A percentile compares a stretch with the other conserved stretches of the same genome.
Conservation (phyloP, 176 grass and related monocot genomes). For the Cymbopogon citratus region DNA sequence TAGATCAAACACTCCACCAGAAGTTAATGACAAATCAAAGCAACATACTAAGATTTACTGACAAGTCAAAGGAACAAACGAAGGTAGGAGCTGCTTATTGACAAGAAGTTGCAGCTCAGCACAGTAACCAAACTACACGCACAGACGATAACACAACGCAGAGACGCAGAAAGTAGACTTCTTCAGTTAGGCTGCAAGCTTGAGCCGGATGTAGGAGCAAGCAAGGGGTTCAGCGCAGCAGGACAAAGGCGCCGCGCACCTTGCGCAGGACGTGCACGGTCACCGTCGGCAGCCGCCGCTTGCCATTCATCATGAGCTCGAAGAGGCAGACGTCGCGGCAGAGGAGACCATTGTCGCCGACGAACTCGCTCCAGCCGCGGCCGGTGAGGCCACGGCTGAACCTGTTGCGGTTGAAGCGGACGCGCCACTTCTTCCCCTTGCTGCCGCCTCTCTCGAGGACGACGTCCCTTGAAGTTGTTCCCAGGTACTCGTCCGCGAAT, state of each 20-base stretch:
- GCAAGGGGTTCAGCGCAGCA: not conserved
- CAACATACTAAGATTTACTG: not conserved
- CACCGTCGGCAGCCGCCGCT: not conserved
- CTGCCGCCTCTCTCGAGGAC: not conserved
- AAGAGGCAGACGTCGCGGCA: slow-evolving; percentile 36
- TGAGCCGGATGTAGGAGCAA: not conserved
- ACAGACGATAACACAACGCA: not conserved
- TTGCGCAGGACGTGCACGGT: slow-evolving; percentile 32
- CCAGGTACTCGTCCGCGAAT: slow-evolving; percentile 13
- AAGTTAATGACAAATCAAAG: not conserved
- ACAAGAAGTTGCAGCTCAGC: not conserved
- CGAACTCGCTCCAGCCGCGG: slow-evolving; percentile 22
- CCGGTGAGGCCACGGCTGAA: slow-evolving; percentile 18
- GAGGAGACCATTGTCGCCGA: slow-evolving; percentile 16
- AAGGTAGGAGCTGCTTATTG: not conserved
- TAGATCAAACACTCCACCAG: not conserved
- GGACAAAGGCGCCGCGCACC: slow-evolving; percentile 26
- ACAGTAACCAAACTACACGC: not conserved
- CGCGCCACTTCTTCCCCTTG: not conserved
- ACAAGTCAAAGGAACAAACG: not conserved
- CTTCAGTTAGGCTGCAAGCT: not conserved
- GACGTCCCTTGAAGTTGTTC: not conserved
- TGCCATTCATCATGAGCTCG: not conserved
- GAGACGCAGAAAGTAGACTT: not conserved
- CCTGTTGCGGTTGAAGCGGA: not conserved